Evolutionary conservation across 2,329 filamentous ascomycete species (phyloP), one percentile per base, ranked within the genome.

Genomic region (Nothomitra cinnamomea): DNA sequence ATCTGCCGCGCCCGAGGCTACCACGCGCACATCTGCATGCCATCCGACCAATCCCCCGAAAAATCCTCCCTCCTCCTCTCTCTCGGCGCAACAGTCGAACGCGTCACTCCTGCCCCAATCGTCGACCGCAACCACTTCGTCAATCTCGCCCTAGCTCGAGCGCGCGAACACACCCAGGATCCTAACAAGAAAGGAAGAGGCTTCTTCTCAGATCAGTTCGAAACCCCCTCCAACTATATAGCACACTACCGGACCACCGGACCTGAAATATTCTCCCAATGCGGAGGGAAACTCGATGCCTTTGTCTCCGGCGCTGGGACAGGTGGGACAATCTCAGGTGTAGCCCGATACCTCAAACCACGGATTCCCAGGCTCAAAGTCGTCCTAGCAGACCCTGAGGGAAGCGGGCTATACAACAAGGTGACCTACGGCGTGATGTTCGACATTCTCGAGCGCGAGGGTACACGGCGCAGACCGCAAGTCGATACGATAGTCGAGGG

Each of bases 401-500:
- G 92, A 8, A 94, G 87, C 64, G 92, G 92, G 0, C 72, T 98
- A 24, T 95, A 85, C 72, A 94, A 98, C 70, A 85, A 87, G 63
- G 76, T 98, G 59, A 84, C 84, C 60, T 86, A 92, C 66, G 92
- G 90, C 3, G 92, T 98, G 57, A 95, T 98, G 87, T 98, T 95
- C 69, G 85, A 88, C 56, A 63, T 76, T 0, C 94, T 86, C 28
- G 92, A 98, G 69, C 79, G 77, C 58, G 92, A 98, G 72, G 92
- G 92, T 2, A 96, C 90, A 12, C 75, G 92, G 13, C 77, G 94
- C 50, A 76, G 92, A 56, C 82, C 86, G 61, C 94, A 98, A 68
- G 87, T 98, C 52, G 94, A 98, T 70, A 89, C 84, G 3, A 87
- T 98, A 58, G 87, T 98, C 25, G 94, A 98, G 69, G 92, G 92